Evolutionary conservation across 164 flowering plant species (phyloP).

Genomic region (Macadamia integrifolia): DNA sequence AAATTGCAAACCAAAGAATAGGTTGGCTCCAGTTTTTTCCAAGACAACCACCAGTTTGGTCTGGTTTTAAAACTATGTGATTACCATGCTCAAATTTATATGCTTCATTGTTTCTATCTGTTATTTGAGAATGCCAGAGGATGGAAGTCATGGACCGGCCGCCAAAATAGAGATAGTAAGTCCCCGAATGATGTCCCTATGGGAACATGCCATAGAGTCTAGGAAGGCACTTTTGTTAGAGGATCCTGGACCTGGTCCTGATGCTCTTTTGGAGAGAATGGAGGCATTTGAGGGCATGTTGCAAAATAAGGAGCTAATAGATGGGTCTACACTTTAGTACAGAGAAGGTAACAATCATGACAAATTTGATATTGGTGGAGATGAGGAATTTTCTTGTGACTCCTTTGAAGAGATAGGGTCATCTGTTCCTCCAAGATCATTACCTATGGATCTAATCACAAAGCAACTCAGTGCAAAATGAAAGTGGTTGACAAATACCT

Average conservation of each 20-base stretch:
- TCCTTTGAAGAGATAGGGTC: constrained; percentile 29
- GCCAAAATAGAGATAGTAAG: constrained; percentile 29
- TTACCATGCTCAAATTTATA: not conserved
- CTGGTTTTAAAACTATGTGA: not conserved
- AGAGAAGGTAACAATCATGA: constrained; percentile 17
- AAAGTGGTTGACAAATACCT: no score
- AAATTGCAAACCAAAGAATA: no score
- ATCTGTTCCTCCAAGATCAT: constrained; percentile 47
- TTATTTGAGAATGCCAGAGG: constrained; percentile 19
- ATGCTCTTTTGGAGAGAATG: constrained; percentile 66
- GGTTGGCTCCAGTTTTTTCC: not conserved
- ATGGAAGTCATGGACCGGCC: constrained; percentile 13
- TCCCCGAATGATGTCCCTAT: constrained; percentile 59
- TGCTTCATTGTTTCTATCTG: not conserved
- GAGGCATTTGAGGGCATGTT: constrained; percentile 60
- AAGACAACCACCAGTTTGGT: no score
- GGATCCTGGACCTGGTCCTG: constrained; percentile 57
- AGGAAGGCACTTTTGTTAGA: constrained; percentile 72
- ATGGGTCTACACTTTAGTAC: constrained; percentile 9
- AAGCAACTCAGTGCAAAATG: constrained; percentile 20
- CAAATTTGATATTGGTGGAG: constrained; percentile 22
- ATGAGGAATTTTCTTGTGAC: constrained; percentile 27
- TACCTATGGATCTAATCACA: constrained; percentile 63
- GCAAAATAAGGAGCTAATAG: constrained; percentile 27
- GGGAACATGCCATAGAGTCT: constrained; percentile 76